phyloP scores from a whole-genome alignment of 495 filamentous ascomycete species.

The Choiromyces venosus region DNA sequence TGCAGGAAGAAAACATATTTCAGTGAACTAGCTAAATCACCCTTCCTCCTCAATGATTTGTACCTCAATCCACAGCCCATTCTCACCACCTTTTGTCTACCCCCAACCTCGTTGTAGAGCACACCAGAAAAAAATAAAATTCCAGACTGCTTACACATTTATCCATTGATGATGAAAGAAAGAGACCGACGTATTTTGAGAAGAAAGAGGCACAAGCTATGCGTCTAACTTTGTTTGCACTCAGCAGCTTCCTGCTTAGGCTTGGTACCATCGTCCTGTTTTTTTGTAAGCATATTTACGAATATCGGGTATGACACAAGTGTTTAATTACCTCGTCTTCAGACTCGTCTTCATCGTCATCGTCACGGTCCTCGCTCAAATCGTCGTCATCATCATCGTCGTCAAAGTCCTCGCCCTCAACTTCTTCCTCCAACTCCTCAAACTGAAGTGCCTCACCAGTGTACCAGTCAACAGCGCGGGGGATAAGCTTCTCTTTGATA shows the following conservation, averaged over 20 bases:
- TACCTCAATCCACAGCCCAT: constrained; percentile 22
- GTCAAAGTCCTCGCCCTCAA: constrained; percentile 75
- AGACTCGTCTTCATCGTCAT: constrained; percentile 75
- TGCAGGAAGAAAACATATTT: constrained; percentile 39
- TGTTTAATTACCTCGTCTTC: constrained; percentile 77
- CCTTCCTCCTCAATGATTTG: constrained; percentile 16
- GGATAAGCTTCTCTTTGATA: constrained; percentile 99
- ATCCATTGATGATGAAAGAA: not conserved
- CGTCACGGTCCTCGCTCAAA: constrained; percentile 75
- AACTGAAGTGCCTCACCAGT: constrained; percentile 97
- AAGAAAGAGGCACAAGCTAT: constrained; percentile 26
- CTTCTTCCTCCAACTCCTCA: constrained; percentile 85
- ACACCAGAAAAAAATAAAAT: not conserved
- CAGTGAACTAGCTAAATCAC: constrained; percentile 34
- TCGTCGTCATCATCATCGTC: constrained; percentile 93
- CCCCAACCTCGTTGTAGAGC: constrained; percentile 17
- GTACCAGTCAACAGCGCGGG: constrained; percentile 98
- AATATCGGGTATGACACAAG: constrained; percentile 7
- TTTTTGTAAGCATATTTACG: constrained; percentile 41
- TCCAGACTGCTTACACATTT: not conserved
- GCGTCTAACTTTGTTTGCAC: constrained; percentile 94
- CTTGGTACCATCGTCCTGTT: constrained; percentile 86
- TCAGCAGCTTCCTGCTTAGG: constrained; percentile 98
- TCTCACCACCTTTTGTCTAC: constrained; percentile 26
- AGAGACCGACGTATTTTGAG: constrained; percentile 11